Evolutionary conservation across 1,139 yeast species (phyloP).

Genomic region (Hansenula sp.): DNA sequence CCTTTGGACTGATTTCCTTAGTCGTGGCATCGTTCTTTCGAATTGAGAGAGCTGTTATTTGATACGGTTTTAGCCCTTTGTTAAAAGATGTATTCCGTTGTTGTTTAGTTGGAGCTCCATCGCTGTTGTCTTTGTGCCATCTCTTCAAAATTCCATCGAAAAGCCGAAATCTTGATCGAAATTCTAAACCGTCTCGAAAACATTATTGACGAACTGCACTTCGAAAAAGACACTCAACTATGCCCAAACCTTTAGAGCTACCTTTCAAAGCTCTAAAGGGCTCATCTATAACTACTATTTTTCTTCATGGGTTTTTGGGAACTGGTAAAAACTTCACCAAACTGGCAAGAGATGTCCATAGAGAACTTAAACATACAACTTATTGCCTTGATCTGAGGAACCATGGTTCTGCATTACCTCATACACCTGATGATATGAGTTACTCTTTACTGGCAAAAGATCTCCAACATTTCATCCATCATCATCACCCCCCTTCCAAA

Average conservation of each 20-base stretch:
- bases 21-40: constrained; percentile 12
- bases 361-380: background rate
- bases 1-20: constrained; percentile 7
- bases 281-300: constrained; percentile 4
- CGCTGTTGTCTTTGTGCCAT: too few species aligned
- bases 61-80: too few species aligned
- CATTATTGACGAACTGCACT: background rate
- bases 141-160: too few species aligned
- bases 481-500: constrained; percentile 17
- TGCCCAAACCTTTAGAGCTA: background rate
- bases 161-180: background rate
- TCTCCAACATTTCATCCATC: constrained; percentile 26
- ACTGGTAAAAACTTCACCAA: constrained; percentile 30
- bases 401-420: constrained; percentile 38
- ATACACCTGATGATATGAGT: constrained; percentile 28
- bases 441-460: constrained; percentile 36
- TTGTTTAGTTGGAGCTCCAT: too few species aligned
- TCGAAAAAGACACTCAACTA: too few species aligned
- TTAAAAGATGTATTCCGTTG: too few species aligned
- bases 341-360: constrained; percentile 18
- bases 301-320: constrained; percentile 44
- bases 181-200: background rate
- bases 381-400: constrained; percentile 36
- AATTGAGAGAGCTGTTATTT: too few species aligned
- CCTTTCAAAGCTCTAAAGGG: background rate